A percentile compares a stretch with the other conserved stretches of the same genome.
Evolutionary conservation across 2,329 filamentous ascomycete species (phyloP).

Genomic region (Colletotrichum sp.): DNA sequence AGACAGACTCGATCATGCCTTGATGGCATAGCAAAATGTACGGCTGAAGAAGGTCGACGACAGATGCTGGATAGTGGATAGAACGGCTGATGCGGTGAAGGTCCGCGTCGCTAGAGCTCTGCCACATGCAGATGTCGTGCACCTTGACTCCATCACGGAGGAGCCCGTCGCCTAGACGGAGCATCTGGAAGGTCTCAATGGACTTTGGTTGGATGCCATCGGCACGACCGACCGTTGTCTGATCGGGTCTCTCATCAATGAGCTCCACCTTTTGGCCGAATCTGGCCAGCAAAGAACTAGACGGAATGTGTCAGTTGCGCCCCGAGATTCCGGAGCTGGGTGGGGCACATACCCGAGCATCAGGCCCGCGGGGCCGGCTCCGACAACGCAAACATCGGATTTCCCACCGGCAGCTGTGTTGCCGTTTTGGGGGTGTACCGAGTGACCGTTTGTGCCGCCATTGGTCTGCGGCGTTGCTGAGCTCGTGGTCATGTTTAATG

Average conservation of each 20-base stretch:
- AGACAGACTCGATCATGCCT: conserved; percentile 63
- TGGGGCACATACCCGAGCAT: conserved; percentile 13
- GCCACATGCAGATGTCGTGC: conserved; percentile 17
- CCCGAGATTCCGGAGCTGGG: neutral
- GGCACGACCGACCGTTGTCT: neutral
- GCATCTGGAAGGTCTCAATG: conserved; percentile 12
- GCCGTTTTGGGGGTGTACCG: neutral
- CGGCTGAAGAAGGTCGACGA: conserved; percentile 37
- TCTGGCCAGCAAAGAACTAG: conserved; percentile 1
- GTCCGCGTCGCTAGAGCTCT: neutral
- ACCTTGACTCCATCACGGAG: conserved; percentile 33
- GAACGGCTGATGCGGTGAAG: conserved; percentile 32
- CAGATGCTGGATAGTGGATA: conserved; percentile 11
- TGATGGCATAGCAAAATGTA: conserved; percentile 52
- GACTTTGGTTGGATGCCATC: conserved; percentile 11
- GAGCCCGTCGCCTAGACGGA: neutral
- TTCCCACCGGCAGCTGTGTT: neutral
- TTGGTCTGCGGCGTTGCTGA: neutral
- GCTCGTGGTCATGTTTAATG: neutral
- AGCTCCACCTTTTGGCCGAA: conserved; percentile 7
- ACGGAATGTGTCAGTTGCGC: neutral
- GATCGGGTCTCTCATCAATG: neutral
- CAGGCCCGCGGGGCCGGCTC: conserved; percentile 9
- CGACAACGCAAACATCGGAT: conserved; percentile 10
- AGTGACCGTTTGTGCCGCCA: neutral